Conservation (phyloP, 2,329 filamentous ascomycete species). For the Bertia moriformis region DNA sequence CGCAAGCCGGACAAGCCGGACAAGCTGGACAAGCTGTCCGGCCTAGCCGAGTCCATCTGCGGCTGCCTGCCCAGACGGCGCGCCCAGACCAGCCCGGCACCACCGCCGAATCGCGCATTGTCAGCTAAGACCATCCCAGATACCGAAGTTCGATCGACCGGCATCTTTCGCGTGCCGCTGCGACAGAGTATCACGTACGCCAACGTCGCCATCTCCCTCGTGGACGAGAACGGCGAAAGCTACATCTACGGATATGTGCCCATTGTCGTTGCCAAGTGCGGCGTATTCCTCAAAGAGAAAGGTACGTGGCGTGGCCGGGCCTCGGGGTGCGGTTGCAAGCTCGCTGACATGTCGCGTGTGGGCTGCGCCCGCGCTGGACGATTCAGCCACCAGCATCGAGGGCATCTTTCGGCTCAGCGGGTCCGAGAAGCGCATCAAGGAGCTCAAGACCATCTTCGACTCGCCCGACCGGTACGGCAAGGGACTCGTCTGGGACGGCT, state of each 20-base stretch:
- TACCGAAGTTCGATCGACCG: conserved; percentile 35
- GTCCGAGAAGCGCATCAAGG: conserved; percentile 95
- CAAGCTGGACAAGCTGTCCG: conserved; percentile 1
- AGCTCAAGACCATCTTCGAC: conserved; percentile 81
- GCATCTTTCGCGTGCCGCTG: conserved; percentile 88
- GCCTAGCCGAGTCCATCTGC: neutral
- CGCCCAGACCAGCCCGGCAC: conserved; percentile 6
- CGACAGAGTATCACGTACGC: conserved; percentile 92
- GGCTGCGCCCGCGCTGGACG: conserved; percentile 8
- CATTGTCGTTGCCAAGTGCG: conserved; percentile 95
- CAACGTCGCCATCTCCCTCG: conserved; percentile 91
- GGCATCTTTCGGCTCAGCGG: conserved; percentile 93
- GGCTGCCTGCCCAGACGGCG: neutral
- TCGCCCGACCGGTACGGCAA: conserved; percentile 93
- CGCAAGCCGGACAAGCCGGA: too few relatives aligned
- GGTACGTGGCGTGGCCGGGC: conserved; percentile 41
- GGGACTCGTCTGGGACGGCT: conserved; percentile 89
- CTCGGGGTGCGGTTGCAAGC: neutral
- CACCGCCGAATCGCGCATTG: conserved; percentile 3
- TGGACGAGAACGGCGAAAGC: conserved; percentile 81
- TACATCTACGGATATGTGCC: conserved; percentile 98
- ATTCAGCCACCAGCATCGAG: conserved; percentile 81
- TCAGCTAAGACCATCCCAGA: conserved; percentile 2
- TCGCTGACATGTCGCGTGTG: conserved; percentile 10
- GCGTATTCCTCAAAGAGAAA: conserved; percentile 94